Evolutionary conservation across 2,329 filamentous ascomycete species (phyloP).

Genomic region (Fusarium tjaetaba): DNA sequence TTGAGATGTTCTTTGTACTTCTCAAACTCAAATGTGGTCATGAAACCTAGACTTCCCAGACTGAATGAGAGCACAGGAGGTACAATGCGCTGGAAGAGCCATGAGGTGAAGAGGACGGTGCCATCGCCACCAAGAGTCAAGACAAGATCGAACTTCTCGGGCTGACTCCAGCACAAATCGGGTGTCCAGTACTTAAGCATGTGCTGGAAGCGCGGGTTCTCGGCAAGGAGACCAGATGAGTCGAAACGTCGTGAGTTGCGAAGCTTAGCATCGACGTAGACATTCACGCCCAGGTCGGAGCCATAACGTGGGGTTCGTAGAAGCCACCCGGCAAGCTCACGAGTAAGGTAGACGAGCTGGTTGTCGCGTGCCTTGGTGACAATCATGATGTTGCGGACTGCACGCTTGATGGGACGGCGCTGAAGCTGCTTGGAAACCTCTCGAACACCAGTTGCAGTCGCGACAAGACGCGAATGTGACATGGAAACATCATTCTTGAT

Average conservation of each 20-base stretch:
- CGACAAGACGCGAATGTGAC: slow-evolving; percentile 92
- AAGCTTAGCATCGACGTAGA: slow-evolving; percentile 98
- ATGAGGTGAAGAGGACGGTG: slow-evolving; percentile 87
- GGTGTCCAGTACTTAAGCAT: slow-evolving; percentile 98
- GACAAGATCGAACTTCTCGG: slow-evolving; percentile 95
- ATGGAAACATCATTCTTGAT: slow-evolving; percentile 89
- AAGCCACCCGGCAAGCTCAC: slow-evolving; percentile 88
- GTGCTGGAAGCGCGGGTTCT: slow-evolving; percentile 78
- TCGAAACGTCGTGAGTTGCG: slow-evolving; percentile 89
- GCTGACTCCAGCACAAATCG: slow-evolving; percentile 91
- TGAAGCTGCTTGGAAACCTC: slow-evolving; percentile 97
- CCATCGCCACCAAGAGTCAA: slow-evolving; percentile 87
- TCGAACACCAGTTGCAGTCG: slow-evolving; percentile 93
- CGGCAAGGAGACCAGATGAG: slow-evolving; percentile 74
- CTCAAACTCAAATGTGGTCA: slow-evolving; percentile 88
- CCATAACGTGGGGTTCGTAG: slow-evolving; percentile 90
- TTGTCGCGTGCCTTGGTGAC: slow-evolving; percentile 98
- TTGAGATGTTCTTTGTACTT: slow-evolving; percentile 88
- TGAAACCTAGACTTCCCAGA: slow-evolving; percentile 85
- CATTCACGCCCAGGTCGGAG: slow-evolving; percentile 89
- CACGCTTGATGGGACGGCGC: slow-evolving; percentile 88
- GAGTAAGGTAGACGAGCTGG: slow-evolving; percentile 85
- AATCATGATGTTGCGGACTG: slow-evolving; percentile 96
- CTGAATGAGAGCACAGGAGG: slow-evolving; percentile 87
- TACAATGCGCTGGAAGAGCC: slow-evolving; percentile 91